Evolutionary conservation across 805 yeast species (phyloP).

Genomic region (Sporopachydermia quercuum): DNA sequence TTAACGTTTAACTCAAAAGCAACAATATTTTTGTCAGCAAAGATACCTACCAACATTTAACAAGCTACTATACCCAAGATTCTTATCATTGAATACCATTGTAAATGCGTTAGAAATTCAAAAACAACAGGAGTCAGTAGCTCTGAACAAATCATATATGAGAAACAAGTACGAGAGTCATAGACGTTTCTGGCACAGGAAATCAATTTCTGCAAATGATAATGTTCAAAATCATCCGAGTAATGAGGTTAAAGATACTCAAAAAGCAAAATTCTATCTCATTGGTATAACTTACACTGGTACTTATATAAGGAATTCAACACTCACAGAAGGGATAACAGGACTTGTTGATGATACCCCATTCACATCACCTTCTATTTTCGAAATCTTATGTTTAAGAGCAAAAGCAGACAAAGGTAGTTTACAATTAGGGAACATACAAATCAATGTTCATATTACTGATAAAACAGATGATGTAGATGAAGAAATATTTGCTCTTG

Average conservation of each 20-base stretch:
- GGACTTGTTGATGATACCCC: no score
- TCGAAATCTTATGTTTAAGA: slow-evolving; percentile 3
- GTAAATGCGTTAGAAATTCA: slow-evolving; percentile 24
- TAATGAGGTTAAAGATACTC: neutral
- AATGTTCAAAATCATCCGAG: slow-evolving; percentile 8
- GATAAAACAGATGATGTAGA: no score
- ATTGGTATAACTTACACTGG: no score
- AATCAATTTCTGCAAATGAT: slow-evolving; percentile 23
- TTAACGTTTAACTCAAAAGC: slow-evolving; percentile 26
- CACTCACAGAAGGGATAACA: neutral
- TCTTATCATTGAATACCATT: slow-evolving; percentile 37
- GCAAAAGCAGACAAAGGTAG: no score
- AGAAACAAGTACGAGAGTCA: slow-evolving; percentile 12
- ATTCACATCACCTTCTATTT: slow-evolving; percentile 9
- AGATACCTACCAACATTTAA: slow-evolving; percentile 46
- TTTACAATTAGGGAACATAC: no score
- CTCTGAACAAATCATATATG: slow-evolving; percentile 13
- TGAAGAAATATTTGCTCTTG: no score
- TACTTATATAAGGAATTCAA: no score
- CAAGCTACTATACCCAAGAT: slow-evolving; percentile 67
- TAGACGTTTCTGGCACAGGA: slow-evolving; percentile 39
- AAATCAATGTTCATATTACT: no score
- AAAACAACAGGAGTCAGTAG: slow-evolving; percentile 10
- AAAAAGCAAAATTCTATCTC: no score
- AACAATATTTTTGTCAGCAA: slow-evolving; percentile 37